Conservation (phyloP, 2,329 filamentous ascomycete genomes). For the Beauveria caledonica region DNA sequence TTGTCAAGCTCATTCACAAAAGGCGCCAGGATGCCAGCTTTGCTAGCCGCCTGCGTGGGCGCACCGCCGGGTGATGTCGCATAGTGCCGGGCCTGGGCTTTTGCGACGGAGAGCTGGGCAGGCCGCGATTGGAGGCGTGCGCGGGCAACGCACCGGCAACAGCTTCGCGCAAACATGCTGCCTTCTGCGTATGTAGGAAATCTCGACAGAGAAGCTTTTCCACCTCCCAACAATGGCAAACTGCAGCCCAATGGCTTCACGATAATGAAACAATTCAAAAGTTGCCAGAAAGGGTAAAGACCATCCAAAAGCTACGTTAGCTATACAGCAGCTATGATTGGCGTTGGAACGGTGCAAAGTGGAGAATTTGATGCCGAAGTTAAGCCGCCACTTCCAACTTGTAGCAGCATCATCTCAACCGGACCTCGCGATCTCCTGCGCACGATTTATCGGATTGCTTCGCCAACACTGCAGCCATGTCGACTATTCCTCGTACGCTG, state of each 20-base stretch:
- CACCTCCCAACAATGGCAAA: not conserved
- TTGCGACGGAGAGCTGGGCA: constrained; percentile 22
- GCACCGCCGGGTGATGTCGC: constrained; percentile 24
- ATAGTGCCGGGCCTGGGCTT: constrained; percentile 33
- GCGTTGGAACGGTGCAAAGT: not conserved
- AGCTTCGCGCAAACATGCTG: constrained; percentile 29
- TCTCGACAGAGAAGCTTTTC: not conserved
- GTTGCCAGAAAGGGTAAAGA: constrained; percentile 7
- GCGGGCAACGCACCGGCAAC: constrained; percentile 24
- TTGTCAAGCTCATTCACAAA: constrained; percentile 70
- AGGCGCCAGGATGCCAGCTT: constrained; percentile 39
- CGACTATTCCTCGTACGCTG: constrained; percentile 78
- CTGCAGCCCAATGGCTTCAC: not conserved
- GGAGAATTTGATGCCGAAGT: constrained; percentile 17
- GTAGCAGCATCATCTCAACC: constrained; percentile 12
- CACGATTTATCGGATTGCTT: constrained; percentile 19
- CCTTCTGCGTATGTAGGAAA: not conserved
- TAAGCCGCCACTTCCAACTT: constrained; percentile 24
- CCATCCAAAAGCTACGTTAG: not conserved
- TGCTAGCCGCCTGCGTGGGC: constrained; percentile 15
- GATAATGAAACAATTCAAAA: not conserved
- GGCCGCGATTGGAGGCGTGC: constrained; percentile 20
- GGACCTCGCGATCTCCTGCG: constrained; percentile 9
- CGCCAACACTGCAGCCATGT: constrained; percentile 56
- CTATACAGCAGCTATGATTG: constrained; percentile 1